A percentile compares a stretch with the other conserved stretches of the same genome.
These are phyloP conservation scores for Gossypium davidsonii DNA, from an alignment of 441 rosid species.

Conservation along the genomic window DNA sequence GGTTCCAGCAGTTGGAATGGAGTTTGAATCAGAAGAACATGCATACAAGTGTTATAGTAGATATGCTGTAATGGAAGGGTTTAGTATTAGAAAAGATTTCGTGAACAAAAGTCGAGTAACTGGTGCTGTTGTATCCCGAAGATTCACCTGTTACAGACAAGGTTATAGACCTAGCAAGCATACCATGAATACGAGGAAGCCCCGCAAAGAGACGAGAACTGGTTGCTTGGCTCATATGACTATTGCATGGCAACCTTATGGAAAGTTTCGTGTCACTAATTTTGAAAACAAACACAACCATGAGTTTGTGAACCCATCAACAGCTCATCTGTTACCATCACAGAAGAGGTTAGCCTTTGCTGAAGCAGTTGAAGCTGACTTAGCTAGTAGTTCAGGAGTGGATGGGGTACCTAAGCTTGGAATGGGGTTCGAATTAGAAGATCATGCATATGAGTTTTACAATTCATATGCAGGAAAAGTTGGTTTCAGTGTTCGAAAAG, in stretches of 20 bases:
- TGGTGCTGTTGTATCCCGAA: conserved; percentile 25
- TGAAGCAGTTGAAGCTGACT: conserved; percentile 31
- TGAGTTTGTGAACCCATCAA: conserved; percentile 23
- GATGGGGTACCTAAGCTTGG: conserved; percentile 28
- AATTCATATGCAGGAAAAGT: conserved; percentile 22
- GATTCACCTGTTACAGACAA: conserved; percentile 32
- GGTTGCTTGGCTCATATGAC: conserved; percentile 40
- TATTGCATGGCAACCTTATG: conserved; percentile 27
- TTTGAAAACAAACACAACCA: conserved; percentile 29
- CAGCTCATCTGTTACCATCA: conserved; percentile 29
- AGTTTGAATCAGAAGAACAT: conserved; percentile 31
- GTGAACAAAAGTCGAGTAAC: conserved; percentile 28
- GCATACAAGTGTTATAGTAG: conserved; percentile 26
- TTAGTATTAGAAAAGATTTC: conserved; percentile 32
- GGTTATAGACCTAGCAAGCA: conserved; percentile 26
- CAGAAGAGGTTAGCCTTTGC: conserved; percentile 27
- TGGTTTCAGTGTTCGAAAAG: conserved; percentile 29
- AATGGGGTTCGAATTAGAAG: conserved; percentile 24
- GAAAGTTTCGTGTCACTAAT: conserved; percentile 26
- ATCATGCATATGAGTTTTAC: conserved; percentile 24
- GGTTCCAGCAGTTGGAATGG: conserved; percentile 26
- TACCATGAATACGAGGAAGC: conserved; percentile 18
- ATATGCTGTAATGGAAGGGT: conserved; percentile 31
- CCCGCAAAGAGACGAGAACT: conserved; percentile 28
- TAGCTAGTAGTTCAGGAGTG: conserved; percentile 15